Base-by-base conservation (phyloP, 305 asterid species). In the Solanum aculeatissimum region DNA sequence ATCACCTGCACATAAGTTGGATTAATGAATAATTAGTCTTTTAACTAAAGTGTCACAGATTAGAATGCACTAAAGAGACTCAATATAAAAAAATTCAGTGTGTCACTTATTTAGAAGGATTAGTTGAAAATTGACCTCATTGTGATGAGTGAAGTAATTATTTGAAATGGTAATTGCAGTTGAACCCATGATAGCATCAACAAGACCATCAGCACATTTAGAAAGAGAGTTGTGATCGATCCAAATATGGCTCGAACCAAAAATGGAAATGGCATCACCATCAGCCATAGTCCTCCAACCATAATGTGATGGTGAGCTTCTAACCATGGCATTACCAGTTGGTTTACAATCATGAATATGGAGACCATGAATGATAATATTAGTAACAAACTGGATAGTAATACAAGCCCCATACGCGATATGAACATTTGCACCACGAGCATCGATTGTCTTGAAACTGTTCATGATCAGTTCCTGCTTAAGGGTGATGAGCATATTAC, bases 281-380 rank as follows among this genome's bases (percentile, higher is more conserved):
- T 94, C 97, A 0, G 97, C 96, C 90, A 94, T 91, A 1, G 97
- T 94, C 84, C 96, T 89, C 95, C 95, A 94, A 18, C 97, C 96
- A 47, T 90, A 94, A 74, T 94, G 97, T 27, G 91, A 71, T 8
- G 95, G 92, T 6, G 97, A 94, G 85, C 92, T 92, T 63, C 97
- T 85, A 57, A 94, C 96, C 97, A 92, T 90, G 51, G 97, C 96
- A n/a, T 94, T 92, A 29, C 96, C 96, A 14, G 97, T 92, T 43
- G 87, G 91, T 84, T 89, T 92, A 78, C 97, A 94, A 68, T 92
- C 97, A 68, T 94, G 97, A 57, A 94, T 94, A 45, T 94, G 92
- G 45, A 94, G 87, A 1, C 97, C 97, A 40, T 94, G 97, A 29
- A 94, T 92, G 29, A 93, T 93, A 40, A 93, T 87, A 66, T 92